Evolutionary conservation across 2,329 filamentous ascomycete genomes (phyloP), one percentile per base, ranked within the genome.

Genomic region (Onygenales sp.): DNA sequence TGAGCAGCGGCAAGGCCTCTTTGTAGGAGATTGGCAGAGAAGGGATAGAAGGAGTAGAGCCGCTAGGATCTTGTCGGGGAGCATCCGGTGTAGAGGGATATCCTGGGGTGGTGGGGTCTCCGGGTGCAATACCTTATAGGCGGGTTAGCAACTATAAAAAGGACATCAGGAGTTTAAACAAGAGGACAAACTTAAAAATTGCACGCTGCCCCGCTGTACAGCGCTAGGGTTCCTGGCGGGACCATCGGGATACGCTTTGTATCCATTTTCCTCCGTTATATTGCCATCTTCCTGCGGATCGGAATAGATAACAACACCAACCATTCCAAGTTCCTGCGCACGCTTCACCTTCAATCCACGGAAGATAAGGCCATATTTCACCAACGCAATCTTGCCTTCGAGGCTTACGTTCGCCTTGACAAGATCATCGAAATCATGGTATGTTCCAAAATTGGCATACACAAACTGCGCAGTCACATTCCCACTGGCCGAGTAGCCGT

Each of bases 71-170:
- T 54, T 83, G 77, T 27, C 92, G 85, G 37, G 88, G 87, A 27
- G 78, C 87, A n/a, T 86, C 92, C 4, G 91, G 92, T 67, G 92
- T 92, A 0, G 90, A 95, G 6, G 92, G 87, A 64, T 95, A 96
- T 9, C 93, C 93, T 14, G 90, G 89, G 0, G 93, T 97, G 0
- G 93, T 95, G 48, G 92, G 92, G 64, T 97, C 83, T 52, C 82
- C 83, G 17, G 82, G 81, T 45, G 76, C 75, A 40, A 81, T 73
- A 58, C 78, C 80, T 82, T 54, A 48, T 45, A 50, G 34, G 59
- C 52, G 39, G 52, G 55, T 62, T 58, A 61, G 57, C 52, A 51
- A 49, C 42, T 17, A 54, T 42, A 59, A 51, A 34, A 10, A 10
- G 45, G 14, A 37, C 36, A 40, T 4, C 27, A 21, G 6, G 44